Evolutionary conservation across 2,329 filamentous ascomycete species (phyloP).

Genomic region (Neonectria neomacrospora): DNA sequence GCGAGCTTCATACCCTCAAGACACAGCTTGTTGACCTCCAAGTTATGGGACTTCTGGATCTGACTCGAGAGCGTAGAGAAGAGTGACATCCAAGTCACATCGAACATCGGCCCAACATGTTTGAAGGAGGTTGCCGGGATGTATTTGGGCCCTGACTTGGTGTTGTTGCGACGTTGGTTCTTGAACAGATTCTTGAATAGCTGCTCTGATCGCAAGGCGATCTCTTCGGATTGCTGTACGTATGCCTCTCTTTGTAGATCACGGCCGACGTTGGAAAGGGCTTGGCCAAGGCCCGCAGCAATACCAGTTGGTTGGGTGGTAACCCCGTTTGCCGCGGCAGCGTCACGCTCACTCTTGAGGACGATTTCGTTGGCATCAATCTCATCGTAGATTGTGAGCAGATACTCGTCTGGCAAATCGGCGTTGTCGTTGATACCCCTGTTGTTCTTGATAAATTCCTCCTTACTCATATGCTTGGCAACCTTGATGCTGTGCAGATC

Average conservation of each 20-base stretch:
- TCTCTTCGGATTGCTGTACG: conserved; percentile 94
- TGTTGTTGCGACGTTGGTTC: conserved; percentile 83
- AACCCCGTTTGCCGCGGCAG: conserved; percentile 81
- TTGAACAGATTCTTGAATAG: conserved; percentile 94
- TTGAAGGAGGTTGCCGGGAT: conserved; percentile 94
- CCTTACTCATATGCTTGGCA: conserved; percentile 86
- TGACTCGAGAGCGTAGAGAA: conserved; percentile 93
- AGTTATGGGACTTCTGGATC: conserved; percentile 91
- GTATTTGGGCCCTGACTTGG: conserved; percentile 77
- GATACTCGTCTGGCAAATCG: conserved; percentile 92
- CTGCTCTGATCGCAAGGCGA: conserved; percentile 77
- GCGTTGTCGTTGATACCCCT: conserved; percentile 97
- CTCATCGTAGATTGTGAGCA: conserved; percentile 89
- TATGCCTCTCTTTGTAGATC: conserved; percentile 94
- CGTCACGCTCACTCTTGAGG: conserved; percentile 89
- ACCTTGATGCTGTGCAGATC: conserved; percentile 94
- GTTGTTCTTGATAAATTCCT: conserved; percentile 99
- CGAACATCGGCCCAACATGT: conserved; percentile 98
- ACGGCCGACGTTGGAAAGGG: conserved; percentile 89
- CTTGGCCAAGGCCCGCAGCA: conserved; percentile 86
- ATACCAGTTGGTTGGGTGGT: conserved; percentile 73
- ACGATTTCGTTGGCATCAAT: conserved; percentile 94
- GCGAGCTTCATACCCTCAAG: conserved; percentile 96
- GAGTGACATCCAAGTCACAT: conserved; percentile 99
- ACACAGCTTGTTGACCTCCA: conserved; percentile 91